Percentiles rank a stretch among this genome's conserved stretches.
Evolutionary conservation across 2,329 filamentous ascomycete species (phyloP).

Genomic region (Fusarium secorum): DNA sequence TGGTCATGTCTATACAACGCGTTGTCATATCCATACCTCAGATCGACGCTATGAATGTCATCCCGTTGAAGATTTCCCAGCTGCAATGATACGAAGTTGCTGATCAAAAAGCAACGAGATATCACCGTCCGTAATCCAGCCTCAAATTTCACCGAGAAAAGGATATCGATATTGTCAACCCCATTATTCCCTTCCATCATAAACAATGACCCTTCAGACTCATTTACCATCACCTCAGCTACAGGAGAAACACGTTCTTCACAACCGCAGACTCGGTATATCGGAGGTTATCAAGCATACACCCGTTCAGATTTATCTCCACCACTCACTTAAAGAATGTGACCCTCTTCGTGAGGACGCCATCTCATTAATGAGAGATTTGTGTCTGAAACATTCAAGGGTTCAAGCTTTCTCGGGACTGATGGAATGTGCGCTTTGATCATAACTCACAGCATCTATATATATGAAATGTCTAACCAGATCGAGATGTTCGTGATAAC

Average conservation of each 20-base stretch:
- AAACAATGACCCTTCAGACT: conserved; percentile 11
- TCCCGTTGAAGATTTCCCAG: not conserved
- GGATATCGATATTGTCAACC: not conserved
- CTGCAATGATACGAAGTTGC: not conserved
- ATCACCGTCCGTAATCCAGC: not conserved
- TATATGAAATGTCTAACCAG: not conserved
- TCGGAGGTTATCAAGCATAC: not conserved
- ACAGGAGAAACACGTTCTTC: conserved; percentile 3
- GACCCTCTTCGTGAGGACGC: not conserved
- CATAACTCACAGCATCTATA: not conserved
- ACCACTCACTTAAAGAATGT: conserved; percentile 28
- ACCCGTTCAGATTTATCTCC: conserved; percentile 26
- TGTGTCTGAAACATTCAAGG: conserved; percentile 13
- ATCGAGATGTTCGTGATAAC: conserved; percentile 9
- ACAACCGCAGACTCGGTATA: not conserved
- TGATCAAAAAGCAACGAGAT: not conserved
- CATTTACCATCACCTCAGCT: conserved; percentile 20
- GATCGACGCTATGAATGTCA: not conserved
- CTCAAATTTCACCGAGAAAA: not conserved
- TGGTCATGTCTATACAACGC: not conserved
- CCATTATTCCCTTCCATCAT: not conserved
- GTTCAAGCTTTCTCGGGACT: not conserved
- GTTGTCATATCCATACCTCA: not conserved
- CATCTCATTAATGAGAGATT: conserved; percentile 23
- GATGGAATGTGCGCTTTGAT: conserved; percentile 16